These are phyloP conservation scores for Nitzschia palea DNA, from an alignment of 108 stramenopile genomes.

Conservation along the genomic window DNA sequence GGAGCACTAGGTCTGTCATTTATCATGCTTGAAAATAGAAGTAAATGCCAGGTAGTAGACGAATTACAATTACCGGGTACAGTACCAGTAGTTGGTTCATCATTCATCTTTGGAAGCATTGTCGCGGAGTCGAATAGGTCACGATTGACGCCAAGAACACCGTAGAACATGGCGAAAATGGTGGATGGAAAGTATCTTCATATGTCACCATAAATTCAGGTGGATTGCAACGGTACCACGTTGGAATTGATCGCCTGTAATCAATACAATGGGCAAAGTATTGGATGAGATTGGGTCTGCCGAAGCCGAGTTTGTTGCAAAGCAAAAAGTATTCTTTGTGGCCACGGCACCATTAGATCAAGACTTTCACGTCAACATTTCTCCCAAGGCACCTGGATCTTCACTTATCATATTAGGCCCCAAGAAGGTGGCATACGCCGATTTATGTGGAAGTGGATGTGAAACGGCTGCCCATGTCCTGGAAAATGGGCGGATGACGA, in stretches of 20 bases:
- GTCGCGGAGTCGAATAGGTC: too few relatives aligned
- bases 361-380: conserved; percentile 36
- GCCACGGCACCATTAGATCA: conserved; percentile 39
- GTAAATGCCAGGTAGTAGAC: too few relatives aligned
- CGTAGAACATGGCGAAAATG: too few relatives aligned
- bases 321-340: conserved; percentile 54
- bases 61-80: too few relatives aligned
- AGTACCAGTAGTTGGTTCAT: too few relatives aligned
- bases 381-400: conserved; percentile 41
- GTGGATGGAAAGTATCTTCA: too few relatives aligned
- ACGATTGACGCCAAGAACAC: too few relatives aligned
- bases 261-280: conserved; percentile 30
- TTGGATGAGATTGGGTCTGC: neutral
- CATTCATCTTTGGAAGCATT: too few relatives aligned
- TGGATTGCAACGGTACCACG: too few relatives aligned
- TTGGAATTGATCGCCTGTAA: too few relatives aligned
- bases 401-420: conserved; percentile 33
- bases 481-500: conserved; percentile 44
- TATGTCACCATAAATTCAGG: too few relatives aligned
- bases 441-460: conserved; percentile 41
- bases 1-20: conserved; percentile 8
- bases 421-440: conserved; percentile 33
- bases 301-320: conserved; percentile 25
- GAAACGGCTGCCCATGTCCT: conserved; percentile 45
- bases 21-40: too few relatives aligned